Conservation (phyloP, 768 basidiomycete genomes). For the Sporobolomyces roseus region DNA sequence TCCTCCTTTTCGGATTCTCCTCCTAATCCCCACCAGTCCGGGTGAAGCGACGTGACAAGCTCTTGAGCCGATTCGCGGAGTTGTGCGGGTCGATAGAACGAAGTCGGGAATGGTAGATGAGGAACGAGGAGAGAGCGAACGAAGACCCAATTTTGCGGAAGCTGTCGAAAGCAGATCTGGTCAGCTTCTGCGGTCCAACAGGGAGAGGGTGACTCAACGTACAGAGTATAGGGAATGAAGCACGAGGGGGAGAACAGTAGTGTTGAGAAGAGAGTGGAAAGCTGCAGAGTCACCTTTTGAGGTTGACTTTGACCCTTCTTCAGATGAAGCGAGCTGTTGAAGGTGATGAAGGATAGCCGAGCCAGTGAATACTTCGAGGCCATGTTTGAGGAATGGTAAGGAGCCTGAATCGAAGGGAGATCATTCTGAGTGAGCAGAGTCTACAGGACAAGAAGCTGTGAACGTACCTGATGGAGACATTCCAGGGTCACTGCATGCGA, state of each 20-base stretch:
- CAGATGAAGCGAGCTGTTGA: background rate
- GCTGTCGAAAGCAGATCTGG: background rate
- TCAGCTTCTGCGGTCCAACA: background rate
- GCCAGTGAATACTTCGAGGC: constrained; percentile 11
- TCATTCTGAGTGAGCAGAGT: background rate
- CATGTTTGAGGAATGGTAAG: constrained; percentile 25
- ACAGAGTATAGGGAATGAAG: constrained; percentile 41
- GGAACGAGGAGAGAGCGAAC: constrained; percentile 29
- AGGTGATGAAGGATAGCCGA: constrained; percentile 29
- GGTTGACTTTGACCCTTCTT: background rate
- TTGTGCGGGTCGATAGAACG: constrained; percentile 30
- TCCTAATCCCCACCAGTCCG: constrained; percentile 38
- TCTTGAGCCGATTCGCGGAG: constrained; percentile 24
- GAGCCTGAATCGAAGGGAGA: constrained; percentile 9
- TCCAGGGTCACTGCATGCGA: constrained; percentile 9
- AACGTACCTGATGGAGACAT: constrained; percentile 15
- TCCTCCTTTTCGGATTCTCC: constrained; percentile 35
- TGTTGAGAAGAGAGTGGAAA: constrained; percentile 34
- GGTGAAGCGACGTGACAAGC: constrained; percentile 28
- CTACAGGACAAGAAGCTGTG: background rate
- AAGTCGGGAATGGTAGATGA: constrained; percentile 28
- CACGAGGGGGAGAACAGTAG: constrained; percentile 35
- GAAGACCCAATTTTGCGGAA: constrained; percentile 36
- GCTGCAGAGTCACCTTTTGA: constrained; percentile 1
- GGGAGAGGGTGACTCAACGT: background rate